Evolutionary conservation across 192 early-diverging fungal genomes (phyloP).

Genomic region (Entrophospora sp.): DNA sequence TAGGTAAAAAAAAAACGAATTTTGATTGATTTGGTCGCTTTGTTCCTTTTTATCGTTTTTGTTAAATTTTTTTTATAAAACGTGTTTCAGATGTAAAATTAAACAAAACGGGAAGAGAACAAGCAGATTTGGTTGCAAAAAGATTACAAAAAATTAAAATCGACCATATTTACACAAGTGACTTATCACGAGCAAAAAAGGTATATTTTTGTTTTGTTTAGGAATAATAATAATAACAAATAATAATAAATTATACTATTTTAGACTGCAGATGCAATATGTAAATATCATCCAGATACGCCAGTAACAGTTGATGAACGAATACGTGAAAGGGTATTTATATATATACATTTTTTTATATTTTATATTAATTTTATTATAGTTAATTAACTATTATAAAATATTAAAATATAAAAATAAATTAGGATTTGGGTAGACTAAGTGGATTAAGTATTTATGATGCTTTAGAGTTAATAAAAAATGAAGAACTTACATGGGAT

Average conservation of each 20-base stretch:
- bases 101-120: slow-evolving; percentile 15
- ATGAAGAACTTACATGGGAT: slow-evolving; percentile 5
- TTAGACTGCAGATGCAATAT: slow-evolving; percentile 13
- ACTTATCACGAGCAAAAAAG: slow-evolving; percentile 15
- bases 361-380: background rate
- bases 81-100: slow-evolving; percentile 14
- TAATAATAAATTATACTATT: too few species aligned
- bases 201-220: background rate
- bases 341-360: background rate
- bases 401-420: background rate
- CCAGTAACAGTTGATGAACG: slow-evolving; percentile 3
- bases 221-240: too few species aligned
- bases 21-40: too few species aligned
- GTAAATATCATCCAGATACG: slow-evolving; percentile 8
- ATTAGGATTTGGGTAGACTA: slow-evolving; percentile 13
- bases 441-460: slow-evolving; percentile 2
- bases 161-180: slow-evolving; percentile 20
- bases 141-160: slow-evolving; percentile 16
- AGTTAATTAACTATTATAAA: background rate
- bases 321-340: slow-evolving; percentile 7
- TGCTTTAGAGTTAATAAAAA: slow-evolving; percentile 15
- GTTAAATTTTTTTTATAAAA: background rate
- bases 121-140: background rate
- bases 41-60: background rate
- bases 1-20: background rate